These are phyloP conservation scores for Eimeria maxima DNA, from an alignment of 169 alveolate genomes.

Conservation along the genomic window DNA sequence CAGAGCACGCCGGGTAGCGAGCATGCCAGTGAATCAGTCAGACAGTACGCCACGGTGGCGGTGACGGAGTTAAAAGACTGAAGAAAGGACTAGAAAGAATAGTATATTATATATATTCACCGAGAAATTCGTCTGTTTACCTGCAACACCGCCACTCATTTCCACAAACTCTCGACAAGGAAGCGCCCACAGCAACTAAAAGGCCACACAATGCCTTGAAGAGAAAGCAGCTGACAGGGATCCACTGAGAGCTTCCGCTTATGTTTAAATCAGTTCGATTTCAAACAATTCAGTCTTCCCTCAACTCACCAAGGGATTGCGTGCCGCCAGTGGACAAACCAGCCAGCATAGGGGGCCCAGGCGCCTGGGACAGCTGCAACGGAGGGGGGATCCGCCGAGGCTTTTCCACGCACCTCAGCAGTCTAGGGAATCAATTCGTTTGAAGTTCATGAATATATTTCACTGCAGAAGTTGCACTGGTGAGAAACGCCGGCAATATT, in stretches of 20 bases:
- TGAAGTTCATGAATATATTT: background rate
- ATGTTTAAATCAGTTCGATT: background rate
- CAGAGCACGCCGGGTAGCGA: background rate
- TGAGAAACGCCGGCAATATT: background rate
- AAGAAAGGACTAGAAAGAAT: background rate
- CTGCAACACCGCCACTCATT: constrained; percentile 14
- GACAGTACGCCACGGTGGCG: background rate
- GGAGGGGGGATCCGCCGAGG: background rate
- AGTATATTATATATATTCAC: background rate
- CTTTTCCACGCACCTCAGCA: background rate
- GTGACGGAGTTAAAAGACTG: background rate
- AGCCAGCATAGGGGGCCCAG: constrained; percentile 5
- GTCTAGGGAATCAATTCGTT: background rate
- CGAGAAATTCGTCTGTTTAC: background rate
- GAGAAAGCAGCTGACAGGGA: background rate
- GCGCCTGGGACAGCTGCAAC: background rate
- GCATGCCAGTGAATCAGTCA: background rate
- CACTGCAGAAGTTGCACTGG: background rate
- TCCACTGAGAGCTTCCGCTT: background rate
- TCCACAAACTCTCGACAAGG: background rate
- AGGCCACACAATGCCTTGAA: background rate
- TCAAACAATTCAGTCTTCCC: background rate
- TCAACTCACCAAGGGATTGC: background rate
- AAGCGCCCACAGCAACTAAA: background rate
- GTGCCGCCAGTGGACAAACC: background rate